Percentiles rank a stretch among this genome's conserved stretches.
Evolutionary conservation across 352 stramenopile species (phyloP).

Genomic region (Pythium dissimile): DNA sequence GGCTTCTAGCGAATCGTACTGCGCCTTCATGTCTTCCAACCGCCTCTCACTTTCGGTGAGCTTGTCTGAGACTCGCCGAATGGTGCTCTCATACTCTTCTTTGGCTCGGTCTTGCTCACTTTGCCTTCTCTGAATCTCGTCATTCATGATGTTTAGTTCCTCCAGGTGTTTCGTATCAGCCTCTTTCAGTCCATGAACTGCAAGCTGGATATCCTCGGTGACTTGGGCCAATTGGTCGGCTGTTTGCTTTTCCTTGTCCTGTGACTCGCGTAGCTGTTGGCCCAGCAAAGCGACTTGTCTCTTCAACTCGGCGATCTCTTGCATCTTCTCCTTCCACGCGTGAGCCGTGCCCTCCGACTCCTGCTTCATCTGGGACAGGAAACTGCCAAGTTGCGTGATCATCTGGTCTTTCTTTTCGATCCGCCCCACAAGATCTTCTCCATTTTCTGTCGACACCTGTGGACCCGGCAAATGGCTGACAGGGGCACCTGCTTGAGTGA

Average conservation of each 20-base stretch:
- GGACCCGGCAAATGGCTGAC: background rate
- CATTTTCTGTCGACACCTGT: background rate
- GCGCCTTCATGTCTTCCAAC: constrained; percentile 18
- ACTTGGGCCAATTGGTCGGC: constrained; percentile 31
- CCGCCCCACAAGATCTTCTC: constrained; percentile 22
- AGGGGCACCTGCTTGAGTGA: background rate
- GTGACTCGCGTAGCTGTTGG: constrained; percentile 33
- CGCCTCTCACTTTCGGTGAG: constrained; percentile 28
- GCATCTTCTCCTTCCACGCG: constrained; percentile 61
- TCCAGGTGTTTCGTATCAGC: constrained; percentile 37
- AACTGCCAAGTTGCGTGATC: constrained; percentile 58
- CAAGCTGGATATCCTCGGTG: constrained; percentile 32
- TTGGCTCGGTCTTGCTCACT: constrained; percentile 31
- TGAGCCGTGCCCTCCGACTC: constrained; percentile 54
- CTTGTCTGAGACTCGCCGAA: constrained; percentile 28
- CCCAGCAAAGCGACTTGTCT: constrained; percentile 28
- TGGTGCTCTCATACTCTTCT: constrained; percentile 31
- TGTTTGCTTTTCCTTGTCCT: constrained; percentile 34
- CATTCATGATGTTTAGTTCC: constrained; percentile 57
- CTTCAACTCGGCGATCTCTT: constrained; percentile 49
- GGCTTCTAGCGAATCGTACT: constrained; percentile 17
- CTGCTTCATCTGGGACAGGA: constrained; percentile 73
- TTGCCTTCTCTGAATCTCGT: constrained; percentile 48
- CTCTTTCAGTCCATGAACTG: constrained; percentile 29
- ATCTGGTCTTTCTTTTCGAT: constrained; percentile 67